phyloP scores from a whole-genome alignment of 23 red algal genomes.

The Agarophyton chilense region DNA sequence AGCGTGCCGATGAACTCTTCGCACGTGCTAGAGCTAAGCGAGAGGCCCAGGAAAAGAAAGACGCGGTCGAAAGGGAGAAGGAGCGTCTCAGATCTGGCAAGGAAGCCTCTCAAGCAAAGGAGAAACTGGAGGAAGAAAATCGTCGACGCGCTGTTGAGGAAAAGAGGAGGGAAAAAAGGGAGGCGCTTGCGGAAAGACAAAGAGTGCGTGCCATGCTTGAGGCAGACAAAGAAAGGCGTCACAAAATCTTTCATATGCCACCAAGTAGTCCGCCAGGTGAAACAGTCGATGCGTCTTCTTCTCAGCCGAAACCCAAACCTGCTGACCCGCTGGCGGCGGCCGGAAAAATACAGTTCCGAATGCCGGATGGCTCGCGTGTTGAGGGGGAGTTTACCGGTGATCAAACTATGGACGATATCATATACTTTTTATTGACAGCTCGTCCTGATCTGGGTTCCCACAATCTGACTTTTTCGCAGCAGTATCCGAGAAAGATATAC shows the following conservation, averaged over 20 bases:
- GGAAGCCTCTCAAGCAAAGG: conserved; percentile 67
- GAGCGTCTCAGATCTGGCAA: conserved; percentile 73
- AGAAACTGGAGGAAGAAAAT: conserved; percentile 68
- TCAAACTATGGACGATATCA: conserved; percentile 67
- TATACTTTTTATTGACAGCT: conserved; percentile 47
- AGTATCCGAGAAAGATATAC: conserved; percentile 82
- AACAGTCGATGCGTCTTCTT: conserved; percentile 18
- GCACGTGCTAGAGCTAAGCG: conserved; percentile 74
- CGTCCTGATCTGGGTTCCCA: conserved; percentile 64
- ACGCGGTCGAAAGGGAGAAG: conserved; percentile 85
- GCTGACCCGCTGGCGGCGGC: conserved; percentile 8
- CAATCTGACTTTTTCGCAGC: conserved; percentile 63
- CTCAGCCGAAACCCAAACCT: not conserved
- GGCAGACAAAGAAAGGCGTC: conserved; percentile 72
- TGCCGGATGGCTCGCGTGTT: conserved; percentile 88
- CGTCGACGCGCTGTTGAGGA: conserved; percentile 72
- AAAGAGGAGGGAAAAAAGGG: conserved; percentile 69
- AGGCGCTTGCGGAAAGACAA: conserved; percentile 61
- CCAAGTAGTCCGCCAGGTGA: conserved; percentile 9
- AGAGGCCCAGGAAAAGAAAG: conserved; percentile 85
- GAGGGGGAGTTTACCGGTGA: conserved; percentile 67
- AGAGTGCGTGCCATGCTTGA: conserved; percentile 79
- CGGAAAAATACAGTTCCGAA: conserved; percentile 80
- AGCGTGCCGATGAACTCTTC: conserved; percentile 60
- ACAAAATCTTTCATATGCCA: conserved; percentile 61